Evolutionary conservation across 1,139 yeast genomes (phyloP).

Genomic region (Hyphopichia buzzinii): DNA sequence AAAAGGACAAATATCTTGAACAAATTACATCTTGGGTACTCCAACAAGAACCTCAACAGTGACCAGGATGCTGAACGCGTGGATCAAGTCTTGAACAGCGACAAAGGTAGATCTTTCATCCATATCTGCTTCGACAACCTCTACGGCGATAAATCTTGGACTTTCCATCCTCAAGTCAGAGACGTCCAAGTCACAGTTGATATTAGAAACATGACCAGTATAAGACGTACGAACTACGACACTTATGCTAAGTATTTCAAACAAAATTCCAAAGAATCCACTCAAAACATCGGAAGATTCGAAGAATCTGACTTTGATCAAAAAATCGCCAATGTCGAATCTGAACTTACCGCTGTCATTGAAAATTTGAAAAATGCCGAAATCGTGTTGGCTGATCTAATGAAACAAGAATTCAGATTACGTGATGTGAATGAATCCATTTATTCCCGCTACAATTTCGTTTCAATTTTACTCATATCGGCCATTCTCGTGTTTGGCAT

Average conservation of each 20-base stretch:
- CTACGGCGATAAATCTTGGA: slow-evolving; percentile 44
- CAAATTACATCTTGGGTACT: slow-evolving; percentile 7
- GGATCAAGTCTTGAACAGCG: slow-evolving; percentile 18
- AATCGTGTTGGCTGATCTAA: slow-evolving; percentile 23
- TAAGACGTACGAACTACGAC: slow-evolving; percentile 36
- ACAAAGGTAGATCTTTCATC: slow-evolving; percentile 28
- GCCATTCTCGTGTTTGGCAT: slow-evolving; percentile 30
- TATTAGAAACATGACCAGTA: slow-evolving; percentile 32
- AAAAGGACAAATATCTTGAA: slow-evolving; percentile 13
- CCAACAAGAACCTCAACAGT: background rate
- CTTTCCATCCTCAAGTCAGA: slow-evolving; percentile 30
- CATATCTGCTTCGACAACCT: slow-evolving; percentile 46
- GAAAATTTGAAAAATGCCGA: slow-evolving; percentile 30
- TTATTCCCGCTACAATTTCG: slow-evolving; percentile 30
- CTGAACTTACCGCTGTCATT: slow-evolving; percentile 31
- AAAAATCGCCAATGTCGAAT: slow-evolving; percentile 25
- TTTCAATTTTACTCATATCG: slow-evolving; percentile 25
- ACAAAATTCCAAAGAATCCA: slow-evolving; percentile 11
- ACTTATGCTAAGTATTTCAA: slow-evolving; percentile 36
- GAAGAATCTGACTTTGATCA: slow-evolving; percentile 34
- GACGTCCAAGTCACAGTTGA: slow-evolving; percentile 37
- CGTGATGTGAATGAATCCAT: slow-evolving; percentile 43
- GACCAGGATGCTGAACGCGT: slow-evolving; percentile 6
- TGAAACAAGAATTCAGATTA: slow-evolving; percentile 34
- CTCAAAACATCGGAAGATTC: slow-evolving; percentile 14